phyloP scores from a whole-genome alignment of 169 alveolate species.

The Besnoitia besnoiti region DNA sequence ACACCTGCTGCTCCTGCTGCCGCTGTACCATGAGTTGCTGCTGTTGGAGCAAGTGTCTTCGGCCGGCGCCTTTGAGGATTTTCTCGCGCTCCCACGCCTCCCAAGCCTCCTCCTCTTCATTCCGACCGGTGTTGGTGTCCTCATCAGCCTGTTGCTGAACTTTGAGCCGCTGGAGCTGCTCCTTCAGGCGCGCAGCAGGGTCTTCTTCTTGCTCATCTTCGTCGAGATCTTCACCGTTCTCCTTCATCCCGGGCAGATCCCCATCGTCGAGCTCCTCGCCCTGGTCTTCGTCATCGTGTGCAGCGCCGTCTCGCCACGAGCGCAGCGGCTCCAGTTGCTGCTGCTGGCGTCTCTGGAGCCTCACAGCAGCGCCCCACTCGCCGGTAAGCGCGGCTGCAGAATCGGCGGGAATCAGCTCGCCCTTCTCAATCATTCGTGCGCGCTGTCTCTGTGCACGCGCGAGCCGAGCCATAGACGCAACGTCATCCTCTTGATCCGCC shows the following conservation, averaged over 20 bases:
- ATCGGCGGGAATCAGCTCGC: conserved; percentile 1
- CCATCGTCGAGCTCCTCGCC: background rate
- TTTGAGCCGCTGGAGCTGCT: conserved; percentile 15
- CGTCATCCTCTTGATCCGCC: background rate
- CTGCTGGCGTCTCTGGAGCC: background rate
- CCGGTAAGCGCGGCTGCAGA: background rate
- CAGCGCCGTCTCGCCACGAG: background rate
- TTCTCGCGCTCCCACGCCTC: conserved; percentile 8
- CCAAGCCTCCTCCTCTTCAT: conserved; percentile 30
- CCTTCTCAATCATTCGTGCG: conserved; percentile 9
- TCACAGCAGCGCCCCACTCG: background rate
- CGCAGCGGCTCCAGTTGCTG: background rate
- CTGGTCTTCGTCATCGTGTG: background rate
- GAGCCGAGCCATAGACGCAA: background rate
- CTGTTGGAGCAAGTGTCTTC: conserved; percentile 1
- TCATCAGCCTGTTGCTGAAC: background rate
- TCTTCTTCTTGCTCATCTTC: background rate
- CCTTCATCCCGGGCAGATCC: background rate
- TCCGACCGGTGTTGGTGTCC: background rate
- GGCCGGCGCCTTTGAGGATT: background rate
- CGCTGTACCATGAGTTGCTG: background rate
- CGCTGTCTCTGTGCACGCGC: conserved; percentile 34
- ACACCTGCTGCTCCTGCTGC: conserved; percentile 13
- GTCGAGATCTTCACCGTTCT: background rate
- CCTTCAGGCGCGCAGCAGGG: background rate